Base-by-base conservation (phyloP, 805 yeast species). In the Wickerhamiella vanderwaltii region DNA sequence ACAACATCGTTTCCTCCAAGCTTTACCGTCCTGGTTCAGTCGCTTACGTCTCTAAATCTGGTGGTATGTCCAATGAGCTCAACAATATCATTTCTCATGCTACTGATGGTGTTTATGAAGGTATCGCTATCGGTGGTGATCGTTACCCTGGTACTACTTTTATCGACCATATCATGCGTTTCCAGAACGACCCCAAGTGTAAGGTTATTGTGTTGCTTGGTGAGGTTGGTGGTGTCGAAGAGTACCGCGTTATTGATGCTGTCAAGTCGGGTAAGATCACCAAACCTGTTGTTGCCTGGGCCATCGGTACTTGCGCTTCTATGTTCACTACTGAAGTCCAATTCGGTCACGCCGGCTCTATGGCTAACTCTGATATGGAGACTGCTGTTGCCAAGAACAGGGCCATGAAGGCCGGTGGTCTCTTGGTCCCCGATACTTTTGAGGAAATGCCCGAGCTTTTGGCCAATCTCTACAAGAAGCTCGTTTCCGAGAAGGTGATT, bases 321-420 rank as follows among this genome's bases (percentile, higher is more conserved):
- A 69, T 77, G 81, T 63, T 75, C 73, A 73, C 71, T 71, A 74
- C 79, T 59, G 81, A 65, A 55, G 70, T 65, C 31, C 70, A 65
- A 57, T 65, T 65, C 45, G 81, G 81, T 49, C 81, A 75, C 63
- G 81, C 81, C 47, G 81, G 81, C 57, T 75, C 81, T 57, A 71
- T 75, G 63, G 77, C 79, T 55, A 72, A 78, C 62, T 75, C 79
- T 51, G 77, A 77, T 61, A 68, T 71, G 60, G 81, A 78, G 65
- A 78, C 79, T 47, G 81, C 81, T 48, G 65, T 62, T 53, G 67
- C 77, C 56, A 75, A 75, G 69, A 75, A 75, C 56, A 72, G 73
- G 49, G 78, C 81, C 52, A 85, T 88, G 65, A 79, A 83, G 63
- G 80, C 79, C 52, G 97, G 97, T 17, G 98, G 98, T 1, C 85